Conservation (phyloP, 495 filamentous ascomycete species). For the Collariella sp. region DNA sequence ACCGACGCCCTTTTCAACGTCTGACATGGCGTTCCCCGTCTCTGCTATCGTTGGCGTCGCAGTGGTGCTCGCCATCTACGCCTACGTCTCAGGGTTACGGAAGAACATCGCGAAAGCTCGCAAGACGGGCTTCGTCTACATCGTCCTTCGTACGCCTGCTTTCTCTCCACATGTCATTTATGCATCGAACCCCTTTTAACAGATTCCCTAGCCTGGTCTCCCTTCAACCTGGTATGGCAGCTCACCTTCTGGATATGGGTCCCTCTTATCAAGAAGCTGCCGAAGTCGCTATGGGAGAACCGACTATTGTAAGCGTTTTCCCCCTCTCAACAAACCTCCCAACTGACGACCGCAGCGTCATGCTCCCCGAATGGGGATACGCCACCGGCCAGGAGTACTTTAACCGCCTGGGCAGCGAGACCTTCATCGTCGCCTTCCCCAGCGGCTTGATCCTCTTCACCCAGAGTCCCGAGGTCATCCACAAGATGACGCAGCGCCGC, state of each 20-base stretch:
- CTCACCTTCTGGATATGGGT: conserved; percentile 40
- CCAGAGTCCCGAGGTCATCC: conserved; percentile 50
- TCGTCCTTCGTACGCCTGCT: conserved; percentile 39
- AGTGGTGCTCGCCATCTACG: conserved; percentile 12
- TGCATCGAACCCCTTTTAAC: neutral
- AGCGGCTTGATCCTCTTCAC: conserved; percentile 38
- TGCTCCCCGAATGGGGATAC: conserved; percentile 33
- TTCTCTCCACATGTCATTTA: neutral
- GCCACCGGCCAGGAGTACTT: conserved; percentile 28
- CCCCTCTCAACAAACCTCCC: neutral
- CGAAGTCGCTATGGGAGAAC: conserved; percentile 35
- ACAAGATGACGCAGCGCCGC: conserved; percentile 49
- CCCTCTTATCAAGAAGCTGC: conserved; percentile 41
- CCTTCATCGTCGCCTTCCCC: conserved; percentile 49
- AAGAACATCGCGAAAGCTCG: conserved; percentile 39
- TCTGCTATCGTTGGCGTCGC: conserved; percentile 11
- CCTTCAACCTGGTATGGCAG: conserved; percentile 43
- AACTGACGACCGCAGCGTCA: conserved; percentile 22
- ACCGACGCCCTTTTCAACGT: neutral
- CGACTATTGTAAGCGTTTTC: conserved; percentile 37
- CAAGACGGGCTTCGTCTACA: conserved; percentile 35
- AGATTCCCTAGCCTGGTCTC: conserved; percentile 30
- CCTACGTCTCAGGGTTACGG: conserved; percentile 23
- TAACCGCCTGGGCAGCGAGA: conserved; percentile 28
- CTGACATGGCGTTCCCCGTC: conserved; percentile 21